Evolutionary conservation across 2,329 filamentous ascomycete genomes (phyloP).

Genomic region (Fusarium sp.): DNA sequence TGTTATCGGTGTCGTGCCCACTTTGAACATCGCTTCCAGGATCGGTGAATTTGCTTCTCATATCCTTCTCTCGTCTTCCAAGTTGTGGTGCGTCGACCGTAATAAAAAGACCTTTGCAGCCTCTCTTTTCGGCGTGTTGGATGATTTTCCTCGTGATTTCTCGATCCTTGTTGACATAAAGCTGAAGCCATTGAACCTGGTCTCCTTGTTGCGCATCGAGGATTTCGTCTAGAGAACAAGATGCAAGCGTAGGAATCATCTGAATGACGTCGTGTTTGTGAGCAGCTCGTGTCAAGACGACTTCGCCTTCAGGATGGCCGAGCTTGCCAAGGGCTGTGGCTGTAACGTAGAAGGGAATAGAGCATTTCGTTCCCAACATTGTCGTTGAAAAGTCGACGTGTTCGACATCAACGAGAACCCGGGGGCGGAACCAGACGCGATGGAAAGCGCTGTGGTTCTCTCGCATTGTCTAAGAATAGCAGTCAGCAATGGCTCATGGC

Average conservation of each 20-base stretch:
- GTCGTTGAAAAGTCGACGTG: conserved; percentile 87
- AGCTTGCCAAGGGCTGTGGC: conserved; percentile 95
- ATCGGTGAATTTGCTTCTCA: conserved; percentile 76
- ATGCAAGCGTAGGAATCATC: conserved; percentile 97
- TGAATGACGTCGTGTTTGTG: conserved; percentile 89
- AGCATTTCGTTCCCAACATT: conserved; percentile 88
- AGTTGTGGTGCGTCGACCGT: conserved; percentile 97
- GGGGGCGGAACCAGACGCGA: conserved; percentile 94
- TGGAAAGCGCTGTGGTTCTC: conserved; percentile 97
- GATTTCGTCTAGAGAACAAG: conserved; percentile 97
- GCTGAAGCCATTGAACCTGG: conserved; percentile 95
- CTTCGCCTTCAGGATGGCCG: conserved; percentile 92
- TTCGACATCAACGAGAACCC: conserved; percentile 88
- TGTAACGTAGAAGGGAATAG: conserved; percentile 95
- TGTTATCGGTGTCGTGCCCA: conserved; percentile 66
- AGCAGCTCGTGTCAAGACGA: conserved; percentile 86
- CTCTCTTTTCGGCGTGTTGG: conserved; percentile 87
- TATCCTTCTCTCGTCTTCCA: conserved; percentile 96
- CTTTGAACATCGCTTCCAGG: neutral
- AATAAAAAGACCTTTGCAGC: conserved; percentile 97
- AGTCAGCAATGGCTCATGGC: neutral
- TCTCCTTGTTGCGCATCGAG: conserved; percentile 80
- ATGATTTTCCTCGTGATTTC: conserved; percentile 92
- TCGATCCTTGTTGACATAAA: conserved; percentile 96
- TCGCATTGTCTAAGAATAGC: conserved; percentile 77